These are phyloP conservation scores for Whalleya microplaca DNA, from an alignment of 2,329 filamentous ascomycete genomes.

Conservation along the genomic window DNA sequence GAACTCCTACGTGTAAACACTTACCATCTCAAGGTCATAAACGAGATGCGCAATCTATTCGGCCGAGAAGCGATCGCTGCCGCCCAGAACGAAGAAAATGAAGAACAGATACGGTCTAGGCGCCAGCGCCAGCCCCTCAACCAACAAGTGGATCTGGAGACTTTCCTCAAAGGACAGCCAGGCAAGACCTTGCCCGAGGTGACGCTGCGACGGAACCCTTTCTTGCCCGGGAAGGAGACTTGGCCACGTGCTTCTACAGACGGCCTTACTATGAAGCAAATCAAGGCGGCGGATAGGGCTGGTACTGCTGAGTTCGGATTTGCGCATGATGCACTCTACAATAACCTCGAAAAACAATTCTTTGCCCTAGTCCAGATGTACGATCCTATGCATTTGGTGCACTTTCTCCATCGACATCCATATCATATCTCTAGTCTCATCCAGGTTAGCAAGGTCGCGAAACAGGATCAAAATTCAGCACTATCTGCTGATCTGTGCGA, in stretches of 20 bases:
- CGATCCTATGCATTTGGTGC: slow-evolving; percentile 81
- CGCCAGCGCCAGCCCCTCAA: slow-evolving; percentile 41
- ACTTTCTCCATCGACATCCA: slow-evolving; percentile 73
- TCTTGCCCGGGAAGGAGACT: slow-evolving; percentile 83
- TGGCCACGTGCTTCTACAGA: slow-evolving; percentile 82
- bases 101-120: slow-evolving; percentile 43
- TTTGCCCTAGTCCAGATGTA: slow-evolving; percentile 79
- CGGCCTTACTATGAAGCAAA: slow-evolving; percentile 78
- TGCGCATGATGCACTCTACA: slow-evolving; percentile 74
- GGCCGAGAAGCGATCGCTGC: slow-evolving; percentile 61
- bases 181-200: slow-evolving; percentile 70
- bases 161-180: slow-evolving; percentile 57
- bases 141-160: slow-evolving; percentile 61
- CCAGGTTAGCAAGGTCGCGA: slow-evolving; percentile 89
- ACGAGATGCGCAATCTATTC: slow-evolving; percentile 79
- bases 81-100: slow-evolving; percentile 53
- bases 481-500: slow-evolving; percentile 87
- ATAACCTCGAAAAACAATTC: slow-evolving; percentile 75
- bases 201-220: slow-evolving; percentile 76
- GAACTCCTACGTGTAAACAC: slow-evolving; percentile 57
- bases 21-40: slow-evolving; percentile 79
- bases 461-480: slow-evolving; percentile 86
- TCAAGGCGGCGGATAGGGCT: slow-evolving; percentile 39
- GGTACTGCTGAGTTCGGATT: slow-evolving; percentile 77
- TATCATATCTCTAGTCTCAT: slow-evolving; percentile 95